Percentiles rank a stretch among this genome's conserved stretches.
These are phyloP conservation scores for Pythium aquatile DNA, from an alignment of 352 stramenopile genomes.

Conservation along the genomic window DNA sequence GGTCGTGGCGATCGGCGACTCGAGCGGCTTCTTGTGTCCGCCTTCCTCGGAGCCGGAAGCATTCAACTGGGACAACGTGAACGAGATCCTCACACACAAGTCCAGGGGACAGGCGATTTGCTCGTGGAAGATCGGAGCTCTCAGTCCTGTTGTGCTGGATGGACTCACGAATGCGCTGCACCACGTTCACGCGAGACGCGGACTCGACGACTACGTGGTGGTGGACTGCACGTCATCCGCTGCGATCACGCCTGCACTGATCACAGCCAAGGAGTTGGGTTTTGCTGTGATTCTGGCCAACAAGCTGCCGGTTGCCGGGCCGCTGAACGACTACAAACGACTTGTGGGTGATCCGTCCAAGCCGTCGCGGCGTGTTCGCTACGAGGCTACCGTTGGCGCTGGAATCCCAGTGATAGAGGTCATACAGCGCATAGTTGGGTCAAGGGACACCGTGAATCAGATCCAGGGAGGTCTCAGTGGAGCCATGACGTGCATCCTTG, in stretches of 20 bases:
- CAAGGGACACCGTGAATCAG: conserved; percentile 39
- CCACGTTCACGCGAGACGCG: conserved; percentile 7
- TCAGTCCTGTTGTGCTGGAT: not conserved
- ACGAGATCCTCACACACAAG: conserved; percentile 19
- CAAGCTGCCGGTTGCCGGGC: conserved; percentile 45
- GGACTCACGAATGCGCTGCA: conserved; percentile 12
- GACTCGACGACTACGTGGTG: conserved; percentile 24
- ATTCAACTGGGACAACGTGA: conserved; percentile 13
- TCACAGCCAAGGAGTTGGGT: conserved; percentile 22
- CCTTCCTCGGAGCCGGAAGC: not conserved
- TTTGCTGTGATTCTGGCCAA: conserved; percentile 48
- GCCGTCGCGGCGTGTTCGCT: conserved; percentile 29
- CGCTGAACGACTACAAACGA: conserved; percentile 34
- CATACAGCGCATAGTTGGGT: conserved; percentile 47
- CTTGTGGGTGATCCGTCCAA: conserved; percentile 24
- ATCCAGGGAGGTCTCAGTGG: conserved; percentile 61
- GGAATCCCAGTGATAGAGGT: conserved; percentile 56
- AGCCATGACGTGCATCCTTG: conserved; percentile 63
- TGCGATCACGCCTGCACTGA: conserved; percentile 21
- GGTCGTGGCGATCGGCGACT: conserved; percentile 34
- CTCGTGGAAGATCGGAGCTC: not conserved
- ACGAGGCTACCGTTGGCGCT: conserved; percentile 65
- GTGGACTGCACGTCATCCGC: conserved; percentile 33
- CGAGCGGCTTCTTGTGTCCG: conserved; percentile 19
- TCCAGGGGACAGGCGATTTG: not conserved